Evolutionary conservation across 306 rosid genomes (phyloP), one percentile per base, ranked within the genome.

Genomic region (Malus sieversii): DNA sequence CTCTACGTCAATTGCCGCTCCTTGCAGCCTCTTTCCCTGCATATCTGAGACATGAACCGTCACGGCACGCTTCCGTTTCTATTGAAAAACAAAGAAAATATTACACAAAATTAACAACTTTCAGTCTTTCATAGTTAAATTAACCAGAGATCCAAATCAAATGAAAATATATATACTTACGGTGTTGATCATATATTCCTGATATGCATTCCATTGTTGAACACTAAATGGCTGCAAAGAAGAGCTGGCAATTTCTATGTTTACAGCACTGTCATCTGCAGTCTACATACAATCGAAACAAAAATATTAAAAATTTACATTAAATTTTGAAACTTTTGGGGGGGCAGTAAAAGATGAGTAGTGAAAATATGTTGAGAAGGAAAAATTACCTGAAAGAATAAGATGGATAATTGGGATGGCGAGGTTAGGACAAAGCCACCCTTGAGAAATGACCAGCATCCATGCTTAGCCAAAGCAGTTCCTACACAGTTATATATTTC

Each of bases 381-480:
- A 10, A 29, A 70, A 33, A 0, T 22, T 45, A 93, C 98, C 90
- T 85, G 84, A 81, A 94, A 90, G 81, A 65, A 85, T 66, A 94
- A 79, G 2, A 67, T 23, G 23, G 96, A 86, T 23, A 78, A 74
- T 66, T 68, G 80, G 4, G 97, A 87, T 20, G 86, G 76, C 1
- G 75, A 81, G 23, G 72, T 30, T 1, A 87, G 77, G 66, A 88
- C 77, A 84, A 92, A 94, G n/a, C 98, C 98, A 55, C 98, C 98
- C 80, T 94, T 94, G 30, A 94, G 96, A 72, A 94, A 92, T 51
- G 98, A 94, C 97, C 98, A 94, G 77, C 97, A 94, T 67, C 92
- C 92, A 66, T 12, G n/a, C 80, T 80, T 92, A 29, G 97, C 95
- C 23, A 84, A 81, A 73, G 89, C 95, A 22, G 93, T 87, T 9